These are phyloP conservation scores for Aspergillus diversus DNA, from an alignment of 495 filamentous ascomycete species.

Conservation along the genomic window DNA sequence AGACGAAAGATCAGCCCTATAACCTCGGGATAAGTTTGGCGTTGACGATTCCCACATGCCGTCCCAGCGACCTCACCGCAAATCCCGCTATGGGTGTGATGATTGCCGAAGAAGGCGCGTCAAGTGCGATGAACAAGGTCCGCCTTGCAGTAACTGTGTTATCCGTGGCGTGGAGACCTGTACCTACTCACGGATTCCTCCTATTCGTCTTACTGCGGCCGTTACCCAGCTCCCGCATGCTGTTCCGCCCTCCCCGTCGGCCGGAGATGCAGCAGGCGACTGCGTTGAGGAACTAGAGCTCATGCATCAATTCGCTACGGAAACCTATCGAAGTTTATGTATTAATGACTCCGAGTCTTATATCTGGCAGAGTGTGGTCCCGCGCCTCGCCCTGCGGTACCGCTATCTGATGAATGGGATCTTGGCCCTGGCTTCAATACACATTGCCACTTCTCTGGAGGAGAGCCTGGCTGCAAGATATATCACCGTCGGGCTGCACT, in stretches of 20 bases:
- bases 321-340: constrained; percentile 30
- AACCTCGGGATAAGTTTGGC: no score
- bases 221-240: not conserved
- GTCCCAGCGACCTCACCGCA: constrained; percentile 41
- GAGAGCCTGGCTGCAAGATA: not conserved
- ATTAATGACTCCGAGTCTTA: constrained; percentile 26
- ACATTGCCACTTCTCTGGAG: constrained; percentile 41
- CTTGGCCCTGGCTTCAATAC: constrained; percentile 53
- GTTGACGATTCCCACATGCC: no score
- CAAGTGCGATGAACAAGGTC: constrained; percentile 41
- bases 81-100: constrained; percentile 53
- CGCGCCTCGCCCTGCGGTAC: constrained; percentile 45
- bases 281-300: constrained; percentile 28
- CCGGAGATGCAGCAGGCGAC: no score
- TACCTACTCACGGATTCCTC: constrained; percentile 28
- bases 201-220: constrained; percentile 17
- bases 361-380: constrained; percentile 40
- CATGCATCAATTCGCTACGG: constrained; percentile 32
- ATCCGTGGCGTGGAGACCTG: constrained; percentile 28
- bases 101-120: constrained; percentile 54
- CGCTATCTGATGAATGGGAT: constrained; percentile 57
- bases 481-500: constrained; percentile 34
- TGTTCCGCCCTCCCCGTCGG: not conserved
- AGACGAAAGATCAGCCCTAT: no score
- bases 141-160: constrained; percentile 34